Evolutionary conservation across 2,329 filamentous ascomycete species (phyloP).

Genomic region (Talaromyces marneffei): DNA sequence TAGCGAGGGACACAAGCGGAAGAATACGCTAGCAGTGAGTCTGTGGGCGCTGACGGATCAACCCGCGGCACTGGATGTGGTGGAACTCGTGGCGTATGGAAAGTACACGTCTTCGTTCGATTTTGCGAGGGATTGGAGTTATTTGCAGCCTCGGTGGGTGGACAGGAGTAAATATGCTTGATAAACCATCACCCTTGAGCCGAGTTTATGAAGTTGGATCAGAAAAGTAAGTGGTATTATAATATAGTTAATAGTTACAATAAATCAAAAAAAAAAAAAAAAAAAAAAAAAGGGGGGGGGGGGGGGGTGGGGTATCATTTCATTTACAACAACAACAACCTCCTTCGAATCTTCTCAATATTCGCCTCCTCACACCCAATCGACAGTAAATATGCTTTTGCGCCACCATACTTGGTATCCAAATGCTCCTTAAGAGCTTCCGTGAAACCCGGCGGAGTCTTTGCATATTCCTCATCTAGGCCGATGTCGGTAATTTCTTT

Average conservation of each 20-base stretch:
- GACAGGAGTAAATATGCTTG: constrained; percentile 13
- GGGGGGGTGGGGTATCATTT: constrained; percentile 5
- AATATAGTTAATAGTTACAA: not conserved
- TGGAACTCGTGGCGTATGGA: constrained; percentile 47
- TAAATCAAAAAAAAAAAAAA: not conserved
- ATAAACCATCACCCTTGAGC: not conserved
- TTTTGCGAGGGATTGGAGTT: constrained; percentile 9
- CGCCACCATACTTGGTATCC: constrained; percentile 57
- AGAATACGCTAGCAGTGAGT: constrained; percentile 61
- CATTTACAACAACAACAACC: constrained; percentile 24
- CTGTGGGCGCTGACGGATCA: constrained; percentile 60
- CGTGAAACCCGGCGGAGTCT: constrained; percentile 62
- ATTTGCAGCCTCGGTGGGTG: constrained; percentile 10
- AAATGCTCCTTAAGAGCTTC: constrained; percentile 54
- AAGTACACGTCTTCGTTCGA: constrained; percentile 10
- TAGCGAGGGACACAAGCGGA: constrained; percentile 55
- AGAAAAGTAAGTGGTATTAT: not conserved
- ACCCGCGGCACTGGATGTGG: constrained; percentile 52
- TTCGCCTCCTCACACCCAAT: constrained; percentile 53
- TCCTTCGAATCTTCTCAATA: constrained; percentile 32
- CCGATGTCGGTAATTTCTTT: constrained; percentile 66
- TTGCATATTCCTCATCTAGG: constrained; percentile 65
- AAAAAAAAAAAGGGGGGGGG: too few relatives aligned
- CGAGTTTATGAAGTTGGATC: not conserved
- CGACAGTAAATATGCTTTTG: constrained; percentile 58